phyloP scores from a whole-genome alignment of 148 eudicot genomes.

The Limonium bicolor region DNA sequence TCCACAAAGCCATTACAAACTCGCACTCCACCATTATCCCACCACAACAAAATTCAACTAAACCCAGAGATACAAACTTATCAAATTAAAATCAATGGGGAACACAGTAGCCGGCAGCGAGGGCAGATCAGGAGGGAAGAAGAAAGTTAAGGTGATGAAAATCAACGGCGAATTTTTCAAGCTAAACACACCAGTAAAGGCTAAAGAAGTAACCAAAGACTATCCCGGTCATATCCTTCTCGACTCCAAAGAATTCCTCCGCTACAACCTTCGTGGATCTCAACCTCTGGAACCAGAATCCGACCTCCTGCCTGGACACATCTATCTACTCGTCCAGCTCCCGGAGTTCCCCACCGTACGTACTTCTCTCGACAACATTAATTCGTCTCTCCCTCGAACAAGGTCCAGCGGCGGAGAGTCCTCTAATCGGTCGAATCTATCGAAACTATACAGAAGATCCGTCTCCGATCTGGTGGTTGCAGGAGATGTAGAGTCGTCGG shows the following conservation, averaged over 20 bases:
- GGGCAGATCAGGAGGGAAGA: too few relatives aligned
- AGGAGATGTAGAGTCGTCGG: too few relatives aligned
- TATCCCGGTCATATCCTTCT: slow-evolving; percentile 60
- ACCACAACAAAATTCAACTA: background rate
- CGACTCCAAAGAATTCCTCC: slow-evolving; percentile 35
- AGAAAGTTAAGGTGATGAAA: slow-evolving; percentile 56
- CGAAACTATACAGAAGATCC: too few relatives aligned
- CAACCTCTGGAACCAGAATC: slow-evolving; percentile 24
- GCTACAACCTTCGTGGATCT: slow-evolving; percentile 51
- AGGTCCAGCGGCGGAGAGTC: too few relatives aligned
- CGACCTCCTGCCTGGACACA: slow-evolving; percentile 27
- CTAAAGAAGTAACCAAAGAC: slow-evolving; percentile 36
- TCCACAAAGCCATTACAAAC: background rate
- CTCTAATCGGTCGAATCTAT: too few relatives aligned
- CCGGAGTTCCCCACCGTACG: slow-evolving; percentile 47
- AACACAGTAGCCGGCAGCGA: slow-evolving; percentile 25
- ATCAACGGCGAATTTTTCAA: slow-evolving; percentile 53
- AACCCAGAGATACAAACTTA: background rate
- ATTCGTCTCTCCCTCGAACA: too few relatives aligned
- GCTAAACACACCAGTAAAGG: slow-evolving; percentile 27
- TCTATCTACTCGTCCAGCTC: slow-evolving; percentile 53
- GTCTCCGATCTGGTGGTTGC: too few relatives aligned
- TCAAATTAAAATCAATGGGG: slow-evolving; percentile 30
- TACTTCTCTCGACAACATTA: too few relatives aligned
- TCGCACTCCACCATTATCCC: background rate